Base-by-base conservation (phyloP, 257 asterid genomes). In the Solanum pennellii region DNA sequence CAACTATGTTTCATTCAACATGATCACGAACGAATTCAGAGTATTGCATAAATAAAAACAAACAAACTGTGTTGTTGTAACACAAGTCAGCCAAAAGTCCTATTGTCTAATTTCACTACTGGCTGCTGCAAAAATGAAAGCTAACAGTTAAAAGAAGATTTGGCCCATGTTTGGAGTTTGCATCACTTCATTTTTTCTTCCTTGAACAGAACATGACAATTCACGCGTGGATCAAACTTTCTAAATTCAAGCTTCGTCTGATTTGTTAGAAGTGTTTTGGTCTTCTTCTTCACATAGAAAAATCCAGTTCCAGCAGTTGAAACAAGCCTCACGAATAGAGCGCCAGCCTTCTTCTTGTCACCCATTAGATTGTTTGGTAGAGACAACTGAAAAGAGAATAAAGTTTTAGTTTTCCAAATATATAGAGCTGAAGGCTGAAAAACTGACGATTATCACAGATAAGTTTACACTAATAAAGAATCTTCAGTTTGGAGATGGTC, bases 201-300 rank as follows among this genome's bases (percentile, higher is more conserved):
- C 59, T 44, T 77, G 83, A 77, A 77, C 39, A 77, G 7, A 44
- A 77, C 83, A 77, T 77, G 83, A 76, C 83, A 31, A 76, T 76
- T 76, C 83, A 25, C 83, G 25, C 62, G 83, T 44, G 62, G 62
- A 77, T 66, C 87, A 25, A 47, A 84, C 87, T 84, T 84, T 49
- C 87, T 84, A 72, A 84, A 84, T 23, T 66, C 87, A 65, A 84
- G 87, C 18, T 84, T 66, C 4, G 56, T 84, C 31, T 84, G 80
- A 72, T 15, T 84, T 39, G 42, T 84, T 84, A 66, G 0, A 39
- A 84, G 80, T 11, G 25, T 41, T 49, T 84, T 84, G 1, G 80
- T 84, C 65, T 84, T 84, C 82, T 84, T 66, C 82, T 84, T 84
- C 77, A 84, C 87, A 66, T 84, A 84, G 87, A 84, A 84, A 84